A percentile compares a stretch with the other conserved stretches of the same genome.
Conservation (phyloP, 2,329 filamentous ascomycete genomes). For the Rhinocladiella mackenziei region DNA sequence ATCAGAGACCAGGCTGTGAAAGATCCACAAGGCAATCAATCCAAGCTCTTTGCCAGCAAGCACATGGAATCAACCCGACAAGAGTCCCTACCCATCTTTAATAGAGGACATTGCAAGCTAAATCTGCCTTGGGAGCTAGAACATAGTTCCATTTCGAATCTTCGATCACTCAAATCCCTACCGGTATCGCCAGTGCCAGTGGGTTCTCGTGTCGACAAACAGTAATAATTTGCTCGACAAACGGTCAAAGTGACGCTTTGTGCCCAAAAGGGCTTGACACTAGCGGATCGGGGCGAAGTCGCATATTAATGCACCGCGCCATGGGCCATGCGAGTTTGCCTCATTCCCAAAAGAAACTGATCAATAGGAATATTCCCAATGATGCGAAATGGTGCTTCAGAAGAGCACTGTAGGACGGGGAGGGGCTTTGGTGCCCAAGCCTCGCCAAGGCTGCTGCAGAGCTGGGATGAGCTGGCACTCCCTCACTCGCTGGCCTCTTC, state of each 20-base stretch:
- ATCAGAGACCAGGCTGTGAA: not conserved
- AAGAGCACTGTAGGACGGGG: no score
- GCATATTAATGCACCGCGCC: constrained; percentile 1
- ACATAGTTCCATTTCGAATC: not conserved
- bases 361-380: constrained; percentile 15
- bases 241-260: not conserved
- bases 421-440: no score
- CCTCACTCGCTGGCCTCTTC: constrained; percentile 8
- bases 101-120: not conserved
- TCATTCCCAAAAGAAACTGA: constrained; percentile 14
- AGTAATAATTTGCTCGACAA: not conserved
- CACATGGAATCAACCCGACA: not conserved
- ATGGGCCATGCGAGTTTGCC: constrained; percentile 13
- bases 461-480: constrained; percentile 18
- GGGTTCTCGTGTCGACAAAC: no score
- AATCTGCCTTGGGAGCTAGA: not conserved
- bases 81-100: not conserved
- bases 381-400: constrained; percentile 8
- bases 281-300: constrained; percentile 17
- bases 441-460: constrained; percentile 16
- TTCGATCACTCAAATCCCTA: no score
- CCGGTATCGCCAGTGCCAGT: no score
- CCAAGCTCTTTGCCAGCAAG: not conserved
- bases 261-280: constrained; percentile 7
- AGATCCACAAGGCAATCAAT: not conserved